Conservation (phyloP, 768 basidiomycete species). For the Gelatoporia subvermispora region DNA sequence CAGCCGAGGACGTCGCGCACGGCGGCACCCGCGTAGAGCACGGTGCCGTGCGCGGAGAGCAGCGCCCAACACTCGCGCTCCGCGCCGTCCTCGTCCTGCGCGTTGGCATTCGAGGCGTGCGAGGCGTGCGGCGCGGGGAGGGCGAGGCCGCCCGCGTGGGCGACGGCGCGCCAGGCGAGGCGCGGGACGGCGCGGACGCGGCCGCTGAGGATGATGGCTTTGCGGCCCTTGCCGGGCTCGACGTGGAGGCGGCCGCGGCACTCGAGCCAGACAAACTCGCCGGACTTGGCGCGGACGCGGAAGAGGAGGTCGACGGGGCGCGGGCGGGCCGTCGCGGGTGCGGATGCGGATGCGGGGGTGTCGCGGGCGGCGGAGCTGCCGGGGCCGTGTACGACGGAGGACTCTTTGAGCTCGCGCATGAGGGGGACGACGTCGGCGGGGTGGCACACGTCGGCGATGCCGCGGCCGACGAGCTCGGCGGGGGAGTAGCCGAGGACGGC, state of each 20-base stretch:
- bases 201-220: conserved; percentile 89
- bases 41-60: conserved; percentile 39
- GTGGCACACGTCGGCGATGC: conserved; percentile 79
- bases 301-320: conserved; percentile 81
- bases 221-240: conserved; percentile 91
- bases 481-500: conserved; percentile 84
- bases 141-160: conserved; percentile 44
- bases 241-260: conserved; percentile 83
- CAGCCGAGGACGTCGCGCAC: conserved; percentile 65
- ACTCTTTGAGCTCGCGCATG: conserved; percentile 87
- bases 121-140: conserved; percentile 7
- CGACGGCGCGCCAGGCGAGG: conserved; percentile 57
- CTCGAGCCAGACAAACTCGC: conserved; percentile 82
- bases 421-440: conserved; percentile 87
- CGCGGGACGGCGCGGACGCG: conserved; percentile 64
- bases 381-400: conserved; percentile 28
- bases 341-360: not conserved
- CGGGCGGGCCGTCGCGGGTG: conserved; percentile 24
- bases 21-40: conserved; percentile 46
- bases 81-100: conserved; percentile 26
- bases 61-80: conserved; percentile 52
- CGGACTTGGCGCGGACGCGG: conserved; percentile 66
- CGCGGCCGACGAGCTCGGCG: conserved; percentile 73
- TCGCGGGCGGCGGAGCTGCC: conserved; percentile 11
- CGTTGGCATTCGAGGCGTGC: conserved; percentile 7